Conservation (phyloP, 306 rosid species). For the Clitoria ternatea region DNA sequence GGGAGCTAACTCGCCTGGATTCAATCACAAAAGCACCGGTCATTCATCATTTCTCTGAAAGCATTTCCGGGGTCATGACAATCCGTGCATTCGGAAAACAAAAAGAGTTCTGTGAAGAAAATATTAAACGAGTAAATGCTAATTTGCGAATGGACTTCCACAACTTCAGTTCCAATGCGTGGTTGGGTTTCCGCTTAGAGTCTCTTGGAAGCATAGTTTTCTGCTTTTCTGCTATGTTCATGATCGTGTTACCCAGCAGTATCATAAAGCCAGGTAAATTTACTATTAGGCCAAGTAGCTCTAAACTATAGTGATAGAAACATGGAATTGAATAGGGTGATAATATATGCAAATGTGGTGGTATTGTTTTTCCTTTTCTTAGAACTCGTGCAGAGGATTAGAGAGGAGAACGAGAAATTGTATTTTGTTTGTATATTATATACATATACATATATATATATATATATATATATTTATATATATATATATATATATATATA, state of each 20-base stretch:
- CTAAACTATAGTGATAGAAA: no score
- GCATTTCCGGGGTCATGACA: slow-evolving; percentile 89
- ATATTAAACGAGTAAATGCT: slow-evolving; percentile 62
- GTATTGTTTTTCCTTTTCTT: not conserved
- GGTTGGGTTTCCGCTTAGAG: slow-evolving; percentile 95
- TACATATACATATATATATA: no score
- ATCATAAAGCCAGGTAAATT: slow-evolving; percentile 77
- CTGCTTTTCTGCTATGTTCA: slow-evolving; percentile 75
- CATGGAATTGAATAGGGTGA: not conserved
- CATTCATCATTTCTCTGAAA: slow-evolving; percentile 94
- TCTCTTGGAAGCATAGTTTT: slow-evolving; percentile 71
- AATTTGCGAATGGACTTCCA: slow-evolving; percentile 92
- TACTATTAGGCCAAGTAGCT: no score
- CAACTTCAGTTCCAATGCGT: slow-evolving; percentile 83
- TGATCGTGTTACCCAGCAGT: slow-evolving; percentile 84
- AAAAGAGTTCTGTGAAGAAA: slow-evolving; percentile 49
- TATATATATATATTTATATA: no score
- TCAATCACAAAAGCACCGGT: slow-evolving; percentile 93
- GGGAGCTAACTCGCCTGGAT: slow-evolving; percentile 86
- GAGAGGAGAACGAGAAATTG: not conserved
- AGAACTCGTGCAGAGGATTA: not conserved
- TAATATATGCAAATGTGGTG: not conserved
- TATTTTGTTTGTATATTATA: no score
- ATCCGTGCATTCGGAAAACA: slow-evolving; percentile 71
- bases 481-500: no score